Evolutionary conservation across 495 filamentous ascomycete genomes (phyloP), one percentile per base, ranked within the genome.

Genomic region (Jackrogersella multiformis): DNA sequence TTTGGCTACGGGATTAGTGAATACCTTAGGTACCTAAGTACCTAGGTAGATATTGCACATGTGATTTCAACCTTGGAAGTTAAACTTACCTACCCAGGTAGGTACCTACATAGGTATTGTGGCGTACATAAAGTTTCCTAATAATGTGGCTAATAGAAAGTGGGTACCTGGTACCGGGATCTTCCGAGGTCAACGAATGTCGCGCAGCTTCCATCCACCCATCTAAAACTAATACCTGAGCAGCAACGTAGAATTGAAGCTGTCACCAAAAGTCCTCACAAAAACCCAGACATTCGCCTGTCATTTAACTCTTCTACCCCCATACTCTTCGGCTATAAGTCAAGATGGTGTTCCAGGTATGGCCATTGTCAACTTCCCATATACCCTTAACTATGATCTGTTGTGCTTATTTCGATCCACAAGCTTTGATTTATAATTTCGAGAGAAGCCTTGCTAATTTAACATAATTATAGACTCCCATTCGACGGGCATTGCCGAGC

Each of bases 321-420:
- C 39, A 30, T 45, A 42, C 35, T 30, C 53, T 26, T 44, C 35
- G 61, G 64, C 59, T 26, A 41, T 13, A 59, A 66, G 55, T 44
- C 66, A 82, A 60, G 34, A 84, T 84, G 81, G 73, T 73, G 61
- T 79, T 70, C 63, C 62, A 76, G 64, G 80, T 82, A 78, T 21
- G 78, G 70, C 13, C 32, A 12, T 18, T 36, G 8, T 26, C n/a
- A 24, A n/a, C 24, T 26, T 39, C 12, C 18, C 1, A 35, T 6
- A 34, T 44, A 12, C 13, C 13, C 32, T 18, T 21, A 6, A 28
- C 23, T 36, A 20, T 26, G 35, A 15, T 13, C 18, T 16, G 34
- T 15, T 35, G 38, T 30, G 32, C 13, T 36, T 23, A n/a, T 16
- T 7, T 15, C 49, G 6, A 5, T 42, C 32, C 12, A 5, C 41